Percentiles rank a stretch among this genome's conserved stretches.
Evolutionary conservation across 164 flowering plant genomes (phyloP).

Genomic region (Euptelea pleiosperma): DNA sequence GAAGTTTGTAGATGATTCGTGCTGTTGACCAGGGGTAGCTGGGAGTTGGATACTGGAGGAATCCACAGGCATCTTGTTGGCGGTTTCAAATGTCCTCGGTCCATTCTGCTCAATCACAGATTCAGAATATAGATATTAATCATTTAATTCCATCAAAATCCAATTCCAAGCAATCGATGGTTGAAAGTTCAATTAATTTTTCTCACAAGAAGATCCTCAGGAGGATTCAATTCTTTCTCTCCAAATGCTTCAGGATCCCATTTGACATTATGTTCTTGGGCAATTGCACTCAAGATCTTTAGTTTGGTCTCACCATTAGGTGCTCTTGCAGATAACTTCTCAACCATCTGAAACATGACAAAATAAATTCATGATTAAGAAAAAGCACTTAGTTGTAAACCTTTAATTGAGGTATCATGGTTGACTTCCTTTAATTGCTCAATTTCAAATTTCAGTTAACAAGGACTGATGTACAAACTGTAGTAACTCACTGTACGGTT

Average conservation of each 20-base stretch:
- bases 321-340: slow-evolving; percentile 76
- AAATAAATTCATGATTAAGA: slow-evolving; percentile 7
- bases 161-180: background rate
- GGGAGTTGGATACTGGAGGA: slow-evolving; percentile 32
- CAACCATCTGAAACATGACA: slow-evolving; percentile 56
- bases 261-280: slow-evolving; percentile 70
- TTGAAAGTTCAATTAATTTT: background rate
- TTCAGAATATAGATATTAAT: background rate
- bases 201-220: slow-evolving; percentile 60
- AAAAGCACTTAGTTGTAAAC: background rate
- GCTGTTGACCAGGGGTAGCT: slow-evolving; percentile 21
- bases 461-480: slow-evolving; percentile 3
- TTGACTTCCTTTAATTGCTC: background rate
- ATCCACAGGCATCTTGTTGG: slow-evolving; percentile 31
- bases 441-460: slow-evolving; percentile 6
- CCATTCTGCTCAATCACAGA: slow-evolving; percentile 52
- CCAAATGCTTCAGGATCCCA: slow-evolving; percentile 69
- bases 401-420: background rate
- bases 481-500: slow-evolving; percentile 56
- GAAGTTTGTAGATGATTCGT: slow-evolving; percentile 22
- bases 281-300: slow-evolving; percentile 67
- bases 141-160: background rate
- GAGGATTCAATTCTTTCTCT: slow-evolving; percentile 41
- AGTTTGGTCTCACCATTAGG: slow-evolving; percentile 82
- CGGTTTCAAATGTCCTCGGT: slow-evolving; percentile 39